Base-by-base conservation (phyloP, 1,284 basidiomycete genomes). In the Ceratobasidium papillatum region DNA sequence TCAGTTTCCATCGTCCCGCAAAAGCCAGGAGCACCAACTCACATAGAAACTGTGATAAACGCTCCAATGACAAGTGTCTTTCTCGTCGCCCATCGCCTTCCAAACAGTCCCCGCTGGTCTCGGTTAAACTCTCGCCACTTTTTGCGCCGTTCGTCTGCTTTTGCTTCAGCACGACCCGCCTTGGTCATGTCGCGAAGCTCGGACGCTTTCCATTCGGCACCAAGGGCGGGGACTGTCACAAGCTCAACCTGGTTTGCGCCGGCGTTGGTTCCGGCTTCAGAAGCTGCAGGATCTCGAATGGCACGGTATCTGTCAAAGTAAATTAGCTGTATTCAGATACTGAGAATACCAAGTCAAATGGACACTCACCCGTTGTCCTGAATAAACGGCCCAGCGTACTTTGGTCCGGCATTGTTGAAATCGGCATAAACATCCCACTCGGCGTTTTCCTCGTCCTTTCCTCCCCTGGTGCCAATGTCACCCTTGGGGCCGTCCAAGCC, bases 371-470 rank as follows among this genome's bases (percentile, higher is more conserved):
- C 77, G 63, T 77, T 74, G 36, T 77, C 61, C 52, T 77, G 78
- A 75, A 30, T 82, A 86, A 80, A 91, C 88, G 27, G 76, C 77
- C 74, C 81, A 63, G 80, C 81, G 81, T 95, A 96, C 77, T 87
- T 85, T 25, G 94, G 94, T 0, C 94, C 94, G 3, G 87, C 81
- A 78, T 95, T 96, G 84, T 96, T 95, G 82, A 96, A 96, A 83
- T 96, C 94, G 9, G 94, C 93, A 80, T 91, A 94, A 45, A 96
- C 90, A 80, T 96, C 92, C 87, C 93, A 95, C 7, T 86, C 45
- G 14, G 25, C 43, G 19, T 45, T 64, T 43, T 64, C 84, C 36
- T 84, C 87, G 54, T 89, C 89, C 43, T 81, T 80, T 80, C 79
- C 75, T 80, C 79, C 38, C 76, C 22, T 54, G 14, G 59, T 56